Conservation (phyloP, 176 grass and related monocot species). For the Oropetium thomaeum region DNA sequence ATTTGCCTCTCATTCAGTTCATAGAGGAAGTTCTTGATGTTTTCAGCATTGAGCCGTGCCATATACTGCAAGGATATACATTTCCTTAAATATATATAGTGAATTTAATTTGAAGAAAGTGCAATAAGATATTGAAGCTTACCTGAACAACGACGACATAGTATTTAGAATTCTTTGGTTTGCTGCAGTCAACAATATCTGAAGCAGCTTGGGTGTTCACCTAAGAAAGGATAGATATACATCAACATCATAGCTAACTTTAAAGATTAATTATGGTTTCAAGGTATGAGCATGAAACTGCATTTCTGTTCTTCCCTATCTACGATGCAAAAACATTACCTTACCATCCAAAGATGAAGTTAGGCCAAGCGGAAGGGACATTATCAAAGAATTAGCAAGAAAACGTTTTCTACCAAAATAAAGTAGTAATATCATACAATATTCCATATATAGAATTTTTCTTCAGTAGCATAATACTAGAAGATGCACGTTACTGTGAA, state of each 20-base stretch:
- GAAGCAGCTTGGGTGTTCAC: conserved; percentile 78
- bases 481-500: neutral
- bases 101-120: neutral
- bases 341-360: neutral
- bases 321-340: neutral
- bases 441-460: neutral
- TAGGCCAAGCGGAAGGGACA: neutral
- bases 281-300: neutral
- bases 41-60: conserved; percentile 83
- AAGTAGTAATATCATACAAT: neutral
- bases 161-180: conserved; percentile 97
- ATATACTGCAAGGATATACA: conserved; percentile 66
- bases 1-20: conserved; percentile 70
- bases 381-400: conserved; percentile 19
- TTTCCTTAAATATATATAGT: conserved; percentile 18
- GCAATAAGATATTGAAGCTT: conserved; percentile 25
- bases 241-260: conserved; percentile 12
- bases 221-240: conserved; percentile 26
- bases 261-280: neutral
- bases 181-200: conserved; percentile 70
- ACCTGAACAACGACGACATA: conserved; percentile 95
- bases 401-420: neutral
- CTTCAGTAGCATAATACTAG: neutral
- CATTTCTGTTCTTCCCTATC: neutral
- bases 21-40: conserved; percentile 88